Percentiles rank a stretch among this genome's conserved stretches.
phyloP scores from a whole-genome alignment of 2,329 filamentous ascomycete genomes.

The Exophiala sideris region DNA sequence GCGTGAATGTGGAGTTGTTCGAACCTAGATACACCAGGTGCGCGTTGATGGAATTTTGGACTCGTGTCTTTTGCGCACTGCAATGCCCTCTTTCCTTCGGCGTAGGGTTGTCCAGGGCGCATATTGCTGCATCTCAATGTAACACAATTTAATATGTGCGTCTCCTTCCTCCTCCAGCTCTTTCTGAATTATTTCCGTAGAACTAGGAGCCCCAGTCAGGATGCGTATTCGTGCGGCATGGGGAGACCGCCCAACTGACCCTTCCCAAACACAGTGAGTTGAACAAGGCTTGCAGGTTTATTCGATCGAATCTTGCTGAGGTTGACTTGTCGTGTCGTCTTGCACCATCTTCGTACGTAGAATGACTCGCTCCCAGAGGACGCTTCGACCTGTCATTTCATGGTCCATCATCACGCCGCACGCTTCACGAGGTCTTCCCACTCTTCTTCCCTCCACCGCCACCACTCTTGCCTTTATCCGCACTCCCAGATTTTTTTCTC shows the following conservation, averaged over 20 bases:
- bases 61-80: neutral
- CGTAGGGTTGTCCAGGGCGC: no score
- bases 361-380: neutral
- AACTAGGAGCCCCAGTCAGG: no score
- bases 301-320: no score
- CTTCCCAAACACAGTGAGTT: no score
- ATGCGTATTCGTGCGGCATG: no score
- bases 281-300: no score
- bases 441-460: slow-evolving; percentile 11
- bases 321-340: no score
- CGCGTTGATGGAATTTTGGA: neutral
- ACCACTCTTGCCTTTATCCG: slow-evolving; percentile 27
- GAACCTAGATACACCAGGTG: slow-evolving; percentile 1
- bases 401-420: neutral
- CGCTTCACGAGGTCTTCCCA: slow-evolving; percentile 19
- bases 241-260: no score
- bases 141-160: no score
- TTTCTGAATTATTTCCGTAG: no score
- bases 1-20: neutral
- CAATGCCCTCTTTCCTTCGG: neutral
- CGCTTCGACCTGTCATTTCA: neutral
- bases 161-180: neutral
- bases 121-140: no score
- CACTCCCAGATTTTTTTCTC: slow-evolving; percentile 54
- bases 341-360: neutral